Base-by-base conservation (phyloP, 495 filamentous ascomycete genomes). In the Lichina pygmaea region DNA sequence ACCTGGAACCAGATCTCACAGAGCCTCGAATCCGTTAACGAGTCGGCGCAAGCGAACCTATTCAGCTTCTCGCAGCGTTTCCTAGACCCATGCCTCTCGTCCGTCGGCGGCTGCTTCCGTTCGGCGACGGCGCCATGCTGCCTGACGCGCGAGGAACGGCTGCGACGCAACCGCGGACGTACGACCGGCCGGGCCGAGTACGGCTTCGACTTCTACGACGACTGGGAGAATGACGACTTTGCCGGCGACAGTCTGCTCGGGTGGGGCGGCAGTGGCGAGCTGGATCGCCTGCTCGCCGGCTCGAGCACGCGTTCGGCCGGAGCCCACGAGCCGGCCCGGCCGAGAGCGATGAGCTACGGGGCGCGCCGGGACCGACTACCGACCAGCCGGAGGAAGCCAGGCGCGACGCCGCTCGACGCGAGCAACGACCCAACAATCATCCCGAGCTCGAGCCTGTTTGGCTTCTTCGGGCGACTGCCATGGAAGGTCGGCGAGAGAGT, bases 171-270 rank as follows among this genome's bases (percentile, higher is more conserved):
- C 44, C 65, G 71, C 60, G 65, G 66, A 8, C 59, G 62, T 0
- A 49, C 55, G 7, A 63, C 77, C 50, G 77, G 75, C 8, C 61
- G 73, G 37, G 75, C 81, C 30, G 85, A 93, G 55, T 72, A 77
- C 38, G 80, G 71, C 50, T 97, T 97, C 52, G 91, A 93, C 52
- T 97, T 97, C 63, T 97, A 97, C 62, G 89, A 97, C 57, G 86
- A 93, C 54, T 93, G 86, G 84, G 82, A 93, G 43, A 82, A 85
- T 46, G 71, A 75, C 45, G 75, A 80, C 24, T 71, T 71, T 36
- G 66, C 53, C 13, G 61, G 61, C 40, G 68, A 78, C 43, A 71
- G 72, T 7, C 54, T 86, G 37, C 55, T 86, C 44, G 75, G 74
- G 33, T 68, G 70, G 49, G 80, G 75, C 64, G 78, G 75, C 0